A percentile compares a stretch with the other conserved stretches of the same genome.
phyloP scores from a whole-genome alignment of 2,329 filamentous ascomycete species.

The Botryotinia convoluta region DNA sequence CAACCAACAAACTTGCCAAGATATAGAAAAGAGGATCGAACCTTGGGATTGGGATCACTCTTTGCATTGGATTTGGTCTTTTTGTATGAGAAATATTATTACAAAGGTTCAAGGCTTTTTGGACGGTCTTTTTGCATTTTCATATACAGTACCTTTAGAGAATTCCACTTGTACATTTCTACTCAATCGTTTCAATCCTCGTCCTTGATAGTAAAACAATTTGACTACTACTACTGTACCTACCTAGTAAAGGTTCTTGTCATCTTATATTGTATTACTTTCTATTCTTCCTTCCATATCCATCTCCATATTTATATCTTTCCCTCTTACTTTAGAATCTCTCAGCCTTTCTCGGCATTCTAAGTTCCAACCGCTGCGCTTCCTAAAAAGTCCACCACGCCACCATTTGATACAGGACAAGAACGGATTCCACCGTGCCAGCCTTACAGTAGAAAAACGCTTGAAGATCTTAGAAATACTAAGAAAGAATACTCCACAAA shows the following conservation, averaged over 20 bases:
- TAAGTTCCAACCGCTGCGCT: background rate
- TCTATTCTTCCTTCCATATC: background rate
- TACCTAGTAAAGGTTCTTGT: background rate
- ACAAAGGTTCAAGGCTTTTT: background rate
- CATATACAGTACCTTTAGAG: background rate
- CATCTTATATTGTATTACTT: background rate
- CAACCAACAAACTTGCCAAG: constrained; percentile 17
- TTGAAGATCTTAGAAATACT: constrained; percentile 17
- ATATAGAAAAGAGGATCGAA: constrained; percentile 14
- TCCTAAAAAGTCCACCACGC: background rate
- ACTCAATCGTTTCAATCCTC: background rate
- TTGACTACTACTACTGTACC: background rate
- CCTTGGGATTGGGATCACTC: background rate
- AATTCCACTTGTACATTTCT: background rate
- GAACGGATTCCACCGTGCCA: background rate
- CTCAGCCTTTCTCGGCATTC: background rate
- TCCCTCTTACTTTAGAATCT: background rate
- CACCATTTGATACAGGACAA: constrained; percentile 8
- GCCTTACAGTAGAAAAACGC: constrained; percentile 13
- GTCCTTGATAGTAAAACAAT: background rate
- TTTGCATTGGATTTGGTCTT: background rate
- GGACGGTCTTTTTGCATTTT: background rate
- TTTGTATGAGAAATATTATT: background rate
- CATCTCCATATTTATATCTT: background rate
- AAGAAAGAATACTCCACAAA: constrained; percentile 11